Evolutionary conservation across 192 early-diverging fungal genomes (phyloP).

Genomic region (Linnemannia zychae): DNA sequence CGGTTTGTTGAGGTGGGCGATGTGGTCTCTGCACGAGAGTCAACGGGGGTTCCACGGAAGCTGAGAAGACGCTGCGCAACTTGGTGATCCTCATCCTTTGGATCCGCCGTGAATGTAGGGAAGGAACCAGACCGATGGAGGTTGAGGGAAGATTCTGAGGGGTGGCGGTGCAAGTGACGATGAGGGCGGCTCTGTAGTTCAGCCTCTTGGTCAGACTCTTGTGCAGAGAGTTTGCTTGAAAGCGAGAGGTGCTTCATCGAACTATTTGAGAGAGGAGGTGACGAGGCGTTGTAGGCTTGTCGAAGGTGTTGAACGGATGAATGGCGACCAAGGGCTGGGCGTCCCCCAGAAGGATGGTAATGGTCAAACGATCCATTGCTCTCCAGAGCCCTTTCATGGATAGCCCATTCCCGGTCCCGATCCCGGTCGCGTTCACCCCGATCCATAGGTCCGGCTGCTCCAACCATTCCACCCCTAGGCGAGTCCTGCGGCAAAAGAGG

Average conservation of each 20-base stretch:
- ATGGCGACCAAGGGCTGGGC: constrained; percentile 33
- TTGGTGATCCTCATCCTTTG: constrained; percentile 15
- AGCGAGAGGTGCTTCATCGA: constrained; percentile 33
- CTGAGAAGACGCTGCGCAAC: constrained; percentile 8
- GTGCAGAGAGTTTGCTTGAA: constrained; percentile 13
- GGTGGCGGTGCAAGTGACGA: constrained; percentile 46
- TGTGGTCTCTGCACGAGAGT: constrained; percentile 25
- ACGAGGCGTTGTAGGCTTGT: constrained; percentile 37
- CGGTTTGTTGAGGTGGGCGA: constrained; percentile 20
- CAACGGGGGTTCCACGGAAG: constrained; percentile 10
- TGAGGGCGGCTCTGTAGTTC: constrained; percentile 34
- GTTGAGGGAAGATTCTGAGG: constrained; percentile 48
- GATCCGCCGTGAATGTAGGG: neutral
- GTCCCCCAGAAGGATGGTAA: constrained; percentile 21
- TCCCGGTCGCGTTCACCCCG: constrained; percentile 37
- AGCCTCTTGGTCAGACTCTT: constrained; percentile 38
- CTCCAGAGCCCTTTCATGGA: constrained; percentile 18
- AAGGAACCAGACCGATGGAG: constrained; percentile 23
- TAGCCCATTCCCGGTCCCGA: constrained; percentile 28
- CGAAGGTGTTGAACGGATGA: constrained; percentile 42
- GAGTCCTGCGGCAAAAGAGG: constrained; percentile 18
- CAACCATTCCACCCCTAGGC: neutral
- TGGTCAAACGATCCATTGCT: constrained; percentile 19
- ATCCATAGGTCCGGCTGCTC: constrained; percentile 1
- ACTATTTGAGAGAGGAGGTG: constrained; percentile 34